Evolutionary conservation across 306 rosid species (phyloP).

Genomic region (Spatholobus suberectus): DNA sequence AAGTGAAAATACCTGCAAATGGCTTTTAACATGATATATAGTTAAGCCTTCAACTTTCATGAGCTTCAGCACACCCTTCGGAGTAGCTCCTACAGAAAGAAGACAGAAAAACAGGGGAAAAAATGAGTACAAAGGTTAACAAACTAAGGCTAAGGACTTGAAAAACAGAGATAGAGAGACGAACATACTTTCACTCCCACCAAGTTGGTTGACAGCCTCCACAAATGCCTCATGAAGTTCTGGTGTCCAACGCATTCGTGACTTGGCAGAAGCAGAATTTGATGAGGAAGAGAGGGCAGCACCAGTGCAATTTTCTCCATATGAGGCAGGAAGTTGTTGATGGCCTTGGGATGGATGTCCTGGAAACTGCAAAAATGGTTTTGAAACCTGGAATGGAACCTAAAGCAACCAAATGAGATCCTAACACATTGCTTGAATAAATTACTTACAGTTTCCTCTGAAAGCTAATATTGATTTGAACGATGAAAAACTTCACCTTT

Average conservation of each 20-base stretch:
- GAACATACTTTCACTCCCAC: slow-evolving; percentile 83
- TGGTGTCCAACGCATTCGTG: slow-evolving; percentile 98
- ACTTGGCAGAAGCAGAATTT: slow-evolving; percentile 64
- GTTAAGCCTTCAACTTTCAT: slow-evolving; percentile 91
- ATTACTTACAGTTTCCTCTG: slow-evolving; percentile 27
- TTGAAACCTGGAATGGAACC: slow-evolving; percentile 67
- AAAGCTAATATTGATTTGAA: slow-evolving; percentile 31
- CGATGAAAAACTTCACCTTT: slow-evolving; percentile 58
- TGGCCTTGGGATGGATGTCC: slow-evolving; percentile 62
- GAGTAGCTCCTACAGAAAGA: slow-evolving; percentile 74
- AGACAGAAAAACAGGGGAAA: not conserved
- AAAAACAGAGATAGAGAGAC: slow-evolving; percentile 34
- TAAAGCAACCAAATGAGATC: slow-evolving; percentile 52
- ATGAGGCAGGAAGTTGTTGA: slow-evolving; percentile 57
- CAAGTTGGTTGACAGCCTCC: slow-evolving; percentile 89
- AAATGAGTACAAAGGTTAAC: slow-evolving; percentile 18
- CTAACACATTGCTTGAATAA: slow-evolving; percentile 30
- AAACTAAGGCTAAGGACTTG: slow-evolving; percentile 10
- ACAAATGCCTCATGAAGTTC: slow-evolving; percentile 93
- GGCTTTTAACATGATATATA: slow-evolving; percentile 95
- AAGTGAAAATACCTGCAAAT: slow-evolving; percentile 71
- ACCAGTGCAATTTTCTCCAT: slow-evolving; percentile 57
- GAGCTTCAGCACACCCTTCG: slow-evolving; percentile 88
- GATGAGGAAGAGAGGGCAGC: slow-evolving; percentile 55
- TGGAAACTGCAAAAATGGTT: slow-evolving; percentile 54